A percentile compares a stretch with the other conserved stretches of the same genome.
These are phyloP conservation scores for Lipomyces yamadae DNA, from an alignment of 805 yeast genomes.

Conservation along the genomic window DNA sequence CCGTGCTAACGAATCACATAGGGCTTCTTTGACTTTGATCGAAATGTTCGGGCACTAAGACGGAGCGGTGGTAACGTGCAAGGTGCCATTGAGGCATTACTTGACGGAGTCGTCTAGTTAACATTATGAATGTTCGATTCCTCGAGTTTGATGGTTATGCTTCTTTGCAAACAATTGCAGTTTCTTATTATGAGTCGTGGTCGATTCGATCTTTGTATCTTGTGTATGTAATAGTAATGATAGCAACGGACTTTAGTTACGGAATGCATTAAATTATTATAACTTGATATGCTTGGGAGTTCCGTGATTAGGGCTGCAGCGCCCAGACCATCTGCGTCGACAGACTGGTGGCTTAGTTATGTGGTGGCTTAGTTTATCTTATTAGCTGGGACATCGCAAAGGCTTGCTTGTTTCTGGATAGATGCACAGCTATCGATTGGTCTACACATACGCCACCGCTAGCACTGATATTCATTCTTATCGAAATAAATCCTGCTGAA, in stretches of 20 bases:
- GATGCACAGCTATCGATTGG: not conserved
- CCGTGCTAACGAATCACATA: not conserved
- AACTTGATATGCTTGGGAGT: not conserved
- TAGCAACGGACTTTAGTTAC: not conserved
- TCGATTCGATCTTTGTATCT: constrained; percentile 1
- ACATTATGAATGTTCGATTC: not conserved
- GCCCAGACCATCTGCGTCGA: not conserved
- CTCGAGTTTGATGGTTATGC: not conserved
- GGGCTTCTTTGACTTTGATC: constrained; percentile 88
- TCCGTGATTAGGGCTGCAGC: not conserved
- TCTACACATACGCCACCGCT: not conserved
- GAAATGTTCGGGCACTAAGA: constrained; percentile 88
- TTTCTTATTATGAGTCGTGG: not conserved
- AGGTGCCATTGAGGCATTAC: constrained; percentile 89
- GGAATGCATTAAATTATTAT: not conserved
- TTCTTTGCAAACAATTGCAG: not conserved
- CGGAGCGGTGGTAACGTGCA: constrained; percentile 97
- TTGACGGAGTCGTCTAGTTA: constrained; percentile 54
- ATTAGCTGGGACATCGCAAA: not conserved
- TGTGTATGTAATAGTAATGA: not conserved
- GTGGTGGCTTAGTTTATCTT: not conserved
- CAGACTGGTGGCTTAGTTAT: not conserved
- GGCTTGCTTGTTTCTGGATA: not conserved
- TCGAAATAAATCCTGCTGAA: not conserved
- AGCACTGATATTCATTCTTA: not conserved